Evolutionary conservation across 352 stramenopile genomes (phyloP).

Genomic region (Globisporangium okanoganense): DNA sequence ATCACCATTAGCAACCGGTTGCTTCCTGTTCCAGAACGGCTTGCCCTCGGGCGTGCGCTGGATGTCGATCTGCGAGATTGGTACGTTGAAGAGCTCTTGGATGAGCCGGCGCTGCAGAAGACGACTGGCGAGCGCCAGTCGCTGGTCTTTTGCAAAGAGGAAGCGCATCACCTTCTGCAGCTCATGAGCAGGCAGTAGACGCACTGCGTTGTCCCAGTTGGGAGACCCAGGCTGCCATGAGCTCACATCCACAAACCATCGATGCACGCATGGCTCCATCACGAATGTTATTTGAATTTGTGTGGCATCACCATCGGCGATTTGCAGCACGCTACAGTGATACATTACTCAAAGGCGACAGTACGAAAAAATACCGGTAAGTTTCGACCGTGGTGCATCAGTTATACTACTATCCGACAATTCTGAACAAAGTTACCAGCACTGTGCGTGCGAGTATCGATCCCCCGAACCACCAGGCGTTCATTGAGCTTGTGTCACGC

Average conservation of each 20-base stretch:
- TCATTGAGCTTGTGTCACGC: too few relatives aligned
- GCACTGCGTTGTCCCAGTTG: slow-evolving; percentile 33
- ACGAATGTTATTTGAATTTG: too few relatives aligned
- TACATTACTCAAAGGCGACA: too few relatives aligned
- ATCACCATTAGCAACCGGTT: neutral
- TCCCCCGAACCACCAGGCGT: too few relatives aligned
- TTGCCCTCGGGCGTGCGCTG: slow-evolving; percentile 61
- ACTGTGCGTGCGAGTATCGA: too few relatives aligned
- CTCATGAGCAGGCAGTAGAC: slow-evolving; percentile 33
- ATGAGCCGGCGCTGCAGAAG: slow-evolving; percentile 57
- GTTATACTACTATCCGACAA: too few relatives aligned
- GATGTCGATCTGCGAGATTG: slow-evolving; percentile 41
- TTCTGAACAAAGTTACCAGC: too few relatives aligned
- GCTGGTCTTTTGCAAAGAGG: slow-evolving; percentile 64
- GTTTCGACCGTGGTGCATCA: too few relatives aligned
- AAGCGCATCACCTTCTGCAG: slow-evolving; percentile 50
- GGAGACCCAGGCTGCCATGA: slow-evolving; percentile 30
- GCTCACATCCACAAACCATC: slow-evolving; percentile 40
- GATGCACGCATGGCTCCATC: too few relatives aligned
- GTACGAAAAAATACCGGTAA: too few relatives aligned
- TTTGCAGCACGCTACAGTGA: too few relatives aligned
- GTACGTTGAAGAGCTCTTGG: slow-evolving; percentile 26
- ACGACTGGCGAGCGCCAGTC: slow-evolving; percentile 59
- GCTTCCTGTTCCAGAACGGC: slow-evolving; percentile 42
- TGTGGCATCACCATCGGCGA: too few relatives aligned